These are phyloP conservation scores for Coccomyxa sp. DNA, from an alignment of 139 green algal species.

Conservation along the genomic window DNA sequence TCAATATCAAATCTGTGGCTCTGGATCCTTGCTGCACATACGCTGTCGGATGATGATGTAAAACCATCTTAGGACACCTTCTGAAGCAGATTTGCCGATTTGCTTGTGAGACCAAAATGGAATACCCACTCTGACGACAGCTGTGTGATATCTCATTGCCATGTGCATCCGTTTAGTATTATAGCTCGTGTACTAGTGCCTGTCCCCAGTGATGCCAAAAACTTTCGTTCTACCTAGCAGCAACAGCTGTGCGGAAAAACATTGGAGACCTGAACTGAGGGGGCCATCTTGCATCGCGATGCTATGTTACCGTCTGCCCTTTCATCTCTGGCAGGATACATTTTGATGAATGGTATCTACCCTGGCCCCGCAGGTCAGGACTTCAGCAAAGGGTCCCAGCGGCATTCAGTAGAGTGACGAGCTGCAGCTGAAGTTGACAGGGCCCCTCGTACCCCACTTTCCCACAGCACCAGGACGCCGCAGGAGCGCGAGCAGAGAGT, in stretches of 20 bases:
- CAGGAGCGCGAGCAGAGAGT: neutral
- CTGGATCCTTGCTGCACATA: neutral
- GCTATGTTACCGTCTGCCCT: too few relatives aligned
- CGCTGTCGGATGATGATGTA: slow-evolving; percentile 28
- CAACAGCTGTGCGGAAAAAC: slow-evolving; percentile 25
- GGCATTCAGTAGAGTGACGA: neutral
- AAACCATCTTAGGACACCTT: slow-evolving; percentile 62
- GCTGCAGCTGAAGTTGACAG: neutral
- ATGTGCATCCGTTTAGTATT: slow-evolving; percentile 15
- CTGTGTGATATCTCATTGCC: neutral
- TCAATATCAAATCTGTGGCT: neutral
- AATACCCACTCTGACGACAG: slow-evolving; percentile 15
- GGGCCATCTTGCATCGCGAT: too few relatives aligned
- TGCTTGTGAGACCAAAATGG: slow-evolving; percentile 16
- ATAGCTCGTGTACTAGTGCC: neutral
- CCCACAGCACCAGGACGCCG: neutral
- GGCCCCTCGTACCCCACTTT: neutral
- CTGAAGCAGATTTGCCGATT: slow-evolving; percentile 18
- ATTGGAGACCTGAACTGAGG: slow-evolving; percentile 59
- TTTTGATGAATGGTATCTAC: too few relatives aligned
- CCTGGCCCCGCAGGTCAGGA: too few relatives aligned
- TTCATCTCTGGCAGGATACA: too few relatives aligned
- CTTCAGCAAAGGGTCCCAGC: neutral
- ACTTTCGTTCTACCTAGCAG: slow-evolving; percentile 58
- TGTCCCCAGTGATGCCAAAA: slow-evolving; percentile 34